Conservation (phyloP, 2,329 filamentous ascomycete genomes). For the Knufia fluminis region DNA sequence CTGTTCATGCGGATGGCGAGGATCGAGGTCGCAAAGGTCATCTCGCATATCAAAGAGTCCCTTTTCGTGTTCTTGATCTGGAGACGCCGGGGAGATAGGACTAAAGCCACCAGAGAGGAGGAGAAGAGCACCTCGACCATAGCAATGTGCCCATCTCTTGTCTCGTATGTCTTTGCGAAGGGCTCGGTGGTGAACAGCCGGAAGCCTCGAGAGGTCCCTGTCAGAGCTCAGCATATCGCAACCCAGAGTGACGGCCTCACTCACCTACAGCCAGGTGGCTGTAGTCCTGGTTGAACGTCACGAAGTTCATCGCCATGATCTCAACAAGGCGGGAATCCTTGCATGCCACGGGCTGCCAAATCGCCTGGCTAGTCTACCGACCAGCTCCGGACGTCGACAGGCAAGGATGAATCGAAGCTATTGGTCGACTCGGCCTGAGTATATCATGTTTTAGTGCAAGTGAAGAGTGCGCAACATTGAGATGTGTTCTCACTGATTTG, state of each 20-base stretch:
- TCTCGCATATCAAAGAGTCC: slow-evolving; percentile 87
- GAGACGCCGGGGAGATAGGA: slow-evolving; percentile 80
- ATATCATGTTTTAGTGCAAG: no score
- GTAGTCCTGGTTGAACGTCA: slow-evolving; percentile 99
- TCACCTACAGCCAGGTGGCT: slow-evolving; percentile 89
- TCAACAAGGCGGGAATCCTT: background rate
- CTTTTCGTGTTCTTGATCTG: slow-evolving; percentile 94
- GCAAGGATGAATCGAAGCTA: no score
- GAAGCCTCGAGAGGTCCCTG: slow-evolving; percentile 87
- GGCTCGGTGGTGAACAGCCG: slow-evolving; percentile 95
- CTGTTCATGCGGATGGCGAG: slow-evolving; percentile 88
- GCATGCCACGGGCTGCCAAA: background rate
- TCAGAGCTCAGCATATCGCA: slow-evolving; percentile 16
- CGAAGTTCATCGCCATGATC: slow-evolving; percentile 82
- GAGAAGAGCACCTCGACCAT: slow-evolving; percentile 99
- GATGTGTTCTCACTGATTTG: background rate
- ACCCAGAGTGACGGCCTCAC: slow-evolving; percentile 26
- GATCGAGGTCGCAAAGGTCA: slow-evolving; percentile 95
- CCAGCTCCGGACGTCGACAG: no score
- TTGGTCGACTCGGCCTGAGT: no score
- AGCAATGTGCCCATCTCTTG: slow-evolving; percentile 87
- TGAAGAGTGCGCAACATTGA: no score
- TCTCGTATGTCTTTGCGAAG: slow-evolving; percentile 89
- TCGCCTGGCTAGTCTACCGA: no score
- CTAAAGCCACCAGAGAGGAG: slow-evolving; percentile 87